Evolutionary conservation across 1,139 yeast genomes (phyloP), one percentile per base, ranked within the genome.

Genomic region (Magnusiomyces fungicola): DNA sequence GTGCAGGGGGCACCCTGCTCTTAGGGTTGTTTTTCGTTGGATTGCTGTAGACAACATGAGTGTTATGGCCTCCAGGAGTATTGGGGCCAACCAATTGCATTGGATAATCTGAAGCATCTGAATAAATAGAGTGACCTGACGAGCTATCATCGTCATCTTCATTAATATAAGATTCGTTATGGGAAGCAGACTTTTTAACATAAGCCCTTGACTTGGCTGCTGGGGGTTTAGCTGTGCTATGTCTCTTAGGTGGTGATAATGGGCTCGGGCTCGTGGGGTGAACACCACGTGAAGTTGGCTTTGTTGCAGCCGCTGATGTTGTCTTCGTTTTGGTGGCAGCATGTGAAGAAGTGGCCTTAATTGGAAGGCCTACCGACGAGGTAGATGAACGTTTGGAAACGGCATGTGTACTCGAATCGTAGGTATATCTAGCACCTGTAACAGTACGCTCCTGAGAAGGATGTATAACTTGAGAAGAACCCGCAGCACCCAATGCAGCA

Each of bases 101-200:
- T 12, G 45, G 54, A 29, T 55, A 57, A 41, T 57, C 61, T 42
- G 52, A 55, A 10, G 62, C 62, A 36, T 60, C 63, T 9, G 63
- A 60, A 43, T 60, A 60, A 22, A 60, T 57, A 1, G 64, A 60
- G 33, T 57, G 52, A 9, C 63, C 63, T 21, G 57, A 52, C 25
- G 59, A 62, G 3, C 59, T 56, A 37, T 56, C 59, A 7, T 51
- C 55, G 23, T 53, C 52, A 14, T 39, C 49, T 19, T 41, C 48
- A 3, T 46, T 30, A 10, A 14, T 45, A 24, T 42, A 22, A 14
- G 37, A 22, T 10, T 29, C 22, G 22, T 29, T 29, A n/a, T 39
- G 10, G 22, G 12, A 14, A 18, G 23, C 32, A 22, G n/a, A 9
- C 9, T 24, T n/a, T 9, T 5, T 18, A 9, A 12, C 16, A 6